These are phyloP conservation scores for Phialophora tarda DNA, from an alignment of 2,329 filamentous ascomycete species.

Conservation along the genomic window DNA sequence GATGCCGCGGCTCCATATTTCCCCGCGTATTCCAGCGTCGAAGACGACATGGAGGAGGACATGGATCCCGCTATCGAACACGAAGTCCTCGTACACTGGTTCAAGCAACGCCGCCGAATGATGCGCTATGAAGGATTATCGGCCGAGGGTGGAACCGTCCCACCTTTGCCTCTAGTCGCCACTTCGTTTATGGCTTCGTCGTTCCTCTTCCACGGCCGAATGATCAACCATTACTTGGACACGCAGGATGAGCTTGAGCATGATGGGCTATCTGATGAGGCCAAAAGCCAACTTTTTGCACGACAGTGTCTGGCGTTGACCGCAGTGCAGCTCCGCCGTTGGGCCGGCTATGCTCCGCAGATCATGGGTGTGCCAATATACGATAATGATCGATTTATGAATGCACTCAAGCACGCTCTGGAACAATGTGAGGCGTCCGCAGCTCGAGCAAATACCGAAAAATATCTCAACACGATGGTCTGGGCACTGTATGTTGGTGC, in stretches of 20 bases:
- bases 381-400: conserved; percentile 9
- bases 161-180: conserved; percentile 6
- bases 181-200: conserved; percentile 4
- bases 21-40: neutral
- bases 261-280: neutral
- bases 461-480: conserved; percentile 11
- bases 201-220: conserved; percentile 15
- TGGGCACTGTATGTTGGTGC: conserved; percentile 27
- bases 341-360: neutral
- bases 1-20: conserved; percentile 12
- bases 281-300: conserved; percentile 15
- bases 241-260: conserved; percentile 1
- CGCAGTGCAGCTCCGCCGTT: conserved; percentile 4
- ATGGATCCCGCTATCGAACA: conserved; percentile 8
- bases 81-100: conserved; percentile 1
- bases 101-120: conserved; percentile 5
- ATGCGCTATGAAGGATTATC: conserved; percentile 4
- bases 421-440: conserved; percentile 8
- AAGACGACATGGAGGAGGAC: neutral
- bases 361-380: conserved; percentile 25
- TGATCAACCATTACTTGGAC: conserved; percentile 15
- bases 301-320: conserved; percentile 21
- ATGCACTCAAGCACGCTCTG: conserved; percentile 1
- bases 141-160: neutral
- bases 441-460: neutral